Base-by-base conservation (phyloP, 2,329 filamentous ascomycete species). In the Coniochaeta sp. region DNA sequence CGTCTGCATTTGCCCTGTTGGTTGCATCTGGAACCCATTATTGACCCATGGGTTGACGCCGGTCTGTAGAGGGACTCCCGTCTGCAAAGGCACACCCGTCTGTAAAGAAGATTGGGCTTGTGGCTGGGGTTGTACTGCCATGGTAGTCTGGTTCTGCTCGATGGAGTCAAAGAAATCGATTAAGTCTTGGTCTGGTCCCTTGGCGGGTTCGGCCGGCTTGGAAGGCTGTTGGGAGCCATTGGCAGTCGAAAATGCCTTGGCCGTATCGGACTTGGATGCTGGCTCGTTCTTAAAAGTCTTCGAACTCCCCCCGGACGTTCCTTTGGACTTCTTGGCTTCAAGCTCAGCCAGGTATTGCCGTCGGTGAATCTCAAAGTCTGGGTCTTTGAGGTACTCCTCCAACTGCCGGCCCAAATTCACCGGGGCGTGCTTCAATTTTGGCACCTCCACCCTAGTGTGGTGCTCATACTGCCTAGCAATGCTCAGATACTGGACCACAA, bases 151-250 rank as follows among this genome's bases (percentile, higher is more conserved):
- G 64, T 93, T 92, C 70, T 91, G 87, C 69, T 97, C 93, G 68
- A 96, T 96, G 6, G 91, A 93, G 69, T 89, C 93, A 72, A 96
- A 96, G 75, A 96, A 97, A 77, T 93, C 95, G 70, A 96, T 98
- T 63, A 96, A 80, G 77, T 96, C 90, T 31, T 88, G 86, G 66
- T 84, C 87, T 31, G 87, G 86, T 1, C 83, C 86, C 73, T 89
- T 91, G 38, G 75, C 72, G 3, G 76, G 73, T 64, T 75, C 47
- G 3, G 77, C 66, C 8, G 81, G 74, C 65, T 82, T 82, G 28
- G 70, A 60, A n/a, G 65, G 36, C 17, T 67, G 60, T 68, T 67
- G 59, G 50, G 73, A 66, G 40, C 70, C 69, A 59, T 76, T 77
- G 6, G 74, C 77, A 60, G 69, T 69, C 9, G 71, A 67, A 16